These are phyloP conservation scores for Myxozyma kluyveri DNA, from an alignment of 805 yeast species.

Conservation along the genomic window DNA sequence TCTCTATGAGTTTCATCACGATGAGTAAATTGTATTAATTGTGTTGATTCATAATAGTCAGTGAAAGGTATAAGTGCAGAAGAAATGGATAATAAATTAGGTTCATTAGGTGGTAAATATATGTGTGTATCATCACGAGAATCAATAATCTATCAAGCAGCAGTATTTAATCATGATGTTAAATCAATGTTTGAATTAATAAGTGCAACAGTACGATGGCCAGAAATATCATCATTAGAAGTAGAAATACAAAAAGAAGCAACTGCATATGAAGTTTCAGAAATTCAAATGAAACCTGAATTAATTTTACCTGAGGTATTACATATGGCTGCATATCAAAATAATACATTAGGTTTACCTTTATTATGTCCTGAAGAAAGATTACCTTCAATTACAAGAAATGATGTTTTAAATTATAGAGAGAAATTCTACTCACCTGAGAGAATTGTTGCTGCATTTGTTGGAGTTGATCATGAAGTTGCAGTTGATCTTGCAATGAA, in stretches of 20 bases:
- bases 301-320: conserved; percentile 83
- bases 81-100: conserved; percentile 72
- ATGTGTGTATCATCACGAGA: conserved; percentile 92
- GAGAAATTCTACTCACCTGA: conserved; percentile 70
- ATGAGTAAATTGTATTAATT: background rate
- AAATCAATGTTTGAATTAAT: conserved; percentile 73
- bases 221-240: conserved; percentile 66
- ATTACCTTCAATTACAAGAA: conserved; percentile 53
- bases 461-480: conserved; percentile 70
- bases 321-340: conserved; percentile 74
- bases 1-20: background rate
- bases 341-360: conserved; percentile 80
- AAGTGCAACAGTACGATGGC: conserved; percentile 73
- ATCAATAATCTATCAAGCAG: conserved; percentile 87
- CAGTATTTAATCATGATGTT: conserved; percentile 83
- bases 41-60: conserved; percentile 30
- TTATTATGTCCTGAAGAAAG: conserved; percentile 74
- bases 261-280: conserved; percentile 77
- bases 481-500: conserved; percentile 64
- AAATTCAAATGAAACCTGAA: conserved; percentile 80
- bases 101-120: conserved; percentile 86
- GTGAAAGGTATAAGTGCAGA: conserved; percentile 46
- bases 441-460: conserved; percentile 77
- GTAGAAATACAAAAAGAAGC: conserved; percentile 68
- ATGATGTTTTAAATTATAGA: conserved; percentile 60